Conservation (phyloP, 1,284 basidiomycete genomes). For the Tilletia horrida region DNA sequence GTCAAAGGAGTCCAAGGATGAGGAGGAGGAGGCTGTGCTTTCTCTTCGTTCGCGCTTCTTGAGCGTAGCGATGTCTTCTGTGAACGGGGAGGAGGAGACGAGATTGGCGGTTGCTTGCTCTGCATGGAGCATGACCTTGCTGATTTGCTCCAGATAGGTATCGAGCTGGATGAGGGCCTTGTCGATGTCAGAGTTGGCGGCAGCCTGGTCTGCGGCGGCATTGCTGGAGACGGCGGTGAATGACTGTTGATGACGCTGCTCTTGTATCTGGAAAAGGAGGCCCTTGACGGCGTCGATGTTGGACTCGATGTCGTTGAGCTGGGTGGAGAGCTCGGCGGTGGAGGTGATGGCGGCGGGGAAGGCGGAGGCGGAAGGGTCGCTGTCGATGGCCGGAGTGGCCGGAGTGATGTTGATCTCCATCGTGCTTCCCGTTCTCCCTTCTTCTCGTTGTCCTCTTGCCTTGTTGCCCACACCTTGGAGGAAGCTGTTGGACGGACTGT, state of each 20-base stretch:
- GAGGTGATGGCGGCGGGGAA: background rate
- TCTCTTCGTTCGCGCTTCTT: slow-evolving; percentile 19
- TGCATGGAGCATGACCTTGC: slow-evolving; percentile 26
- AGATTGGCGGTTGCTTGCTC: background rate
- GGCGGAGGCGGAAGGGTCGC: background rate
- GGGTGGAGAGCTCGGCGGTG: background rate
- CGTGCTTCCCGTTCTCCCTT: background rate
- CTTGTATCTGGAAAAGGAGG: slow-evolving; percentile 9
- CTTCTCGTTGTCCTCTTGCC: background rate
- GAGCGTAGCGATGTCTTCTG: slow-evolving; percentile 24
- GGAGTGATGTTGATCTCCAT: slow-evolving; percentile 17
- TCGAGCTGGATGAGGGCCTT: slow-evolving; percentile 73
- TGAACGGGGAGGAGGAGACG: slow-evolving; percentile 19
- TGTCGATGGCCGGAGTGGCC: slow-evolving; percentile 5
- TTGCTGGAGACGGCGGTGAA: background rate
- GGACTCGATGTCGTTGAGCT: slow-evolving; percentile 5
- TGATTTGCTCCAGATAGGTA: slow-evolving; percentile 70
- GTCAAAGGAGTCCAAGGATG: slow-evolving; percentile 31
- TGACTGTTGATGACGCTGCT: slow-evolving; percentile 8
- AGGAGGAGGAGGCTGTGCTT: slow-evolving; percentile 28
- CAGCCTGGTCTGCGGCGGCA: background rate
- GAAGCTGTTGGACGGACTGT: no score
- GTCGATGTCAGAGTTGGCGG: slow-evolving; percentile 63
- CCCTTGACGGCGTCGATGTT: background rate
- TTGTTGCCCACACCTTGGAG: background rate